phyloP scores from a whole-genome alignment of 352 stramenopile genomes.

The Phytophthora niederhauseri region DNA sequence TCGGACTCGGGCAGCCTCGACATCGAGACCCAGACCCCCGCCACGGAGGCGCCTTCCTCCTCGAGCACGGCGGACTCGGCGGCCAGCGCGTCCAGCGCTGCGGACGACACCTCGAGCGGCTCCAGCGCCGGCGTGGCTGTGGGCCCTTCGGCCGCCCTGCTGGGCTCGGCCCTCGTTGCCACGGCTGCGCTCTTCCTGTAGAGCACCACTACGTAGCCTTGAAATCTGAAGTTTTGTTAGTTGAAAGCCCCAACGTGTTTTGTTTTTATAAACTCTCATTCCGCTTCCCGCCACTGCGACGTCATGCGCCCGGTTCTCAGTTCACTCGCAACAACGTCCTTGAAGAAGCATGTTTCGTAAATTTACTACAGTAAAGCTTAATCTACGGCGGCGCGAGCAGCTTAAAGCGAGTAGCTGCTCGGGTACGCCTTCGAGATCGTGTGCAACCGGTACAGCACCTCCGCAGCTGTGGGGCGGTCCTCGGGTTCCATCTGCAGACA shows the following conservation, averaged over 20 bases:
- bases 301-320: neutral
- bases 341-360: neutral
- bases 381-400: conserved; percentile 4
- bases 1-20: conserved; percentile 34
- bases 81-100: conserved; percentile 27
- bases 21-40: conserved; percentile 30
- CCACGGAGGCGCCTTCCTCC: conserved; percentile 20
- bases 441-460: conserved; percentile 58
- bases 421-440: conserved; percentile 41
- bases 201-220: conserved; percentile 1
- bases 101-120: conserved; percentile 24
- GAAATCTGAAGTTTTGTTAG: conserved; percentile 2
- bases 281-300: neutral
- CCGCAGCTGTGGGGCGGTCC: conserved; percentile 52
- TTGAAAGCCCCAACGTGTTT: conserved; percentile 6
- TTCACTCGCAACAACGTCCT: neutral
- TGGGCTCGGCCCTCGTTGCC: conserved; percentile 30
- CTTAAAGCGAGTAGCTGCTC: conserved; percentile 38
- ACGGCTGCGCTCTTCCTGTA: conserved; percentile 36
- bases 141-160: conserved; percentile 16
- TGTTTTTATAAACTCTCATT: neutral
- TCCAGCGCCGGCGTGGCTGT: conserved; percentile 10
- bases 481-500: conserved; percentile 56
- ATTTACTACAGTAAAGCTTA: neutral
- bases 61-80: conserved; percentile 27